phyloP scores from a whole-genome alignment of 805 yeast species.

The Trichomonascus vanleenenianus region DNA sequence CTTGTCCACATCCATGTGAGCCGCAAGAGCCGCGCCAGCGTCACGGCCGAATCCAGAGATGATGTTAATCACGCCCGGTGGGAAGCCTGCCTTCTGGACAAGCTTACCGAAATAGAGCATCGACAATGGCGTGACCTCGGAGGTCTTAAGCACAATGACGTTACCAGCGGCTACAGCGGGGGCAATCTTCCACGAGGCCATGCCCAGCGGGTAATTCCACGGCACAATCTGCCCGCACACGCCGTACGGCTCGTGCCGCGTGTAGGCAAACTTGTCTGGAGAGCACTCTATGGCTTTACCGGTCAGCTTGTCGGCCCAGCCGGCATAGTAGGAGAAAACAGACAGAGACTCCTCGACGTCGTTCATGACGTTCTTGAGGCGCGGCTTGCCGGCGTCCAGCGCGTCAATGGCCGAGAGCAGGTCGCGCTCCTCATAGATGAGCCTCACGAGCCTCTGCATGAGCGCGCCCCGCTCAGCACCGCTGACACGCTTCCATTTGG shows the following conservation, averaged over 20 bases:
- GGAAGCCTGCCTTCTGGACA: conserved; percentile 76
- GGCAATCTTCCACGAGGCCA: conserved; percentile 93
- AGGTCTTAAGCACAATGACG: conserved; percentile 79
- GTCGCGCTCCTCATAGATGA: conserved; percentile 65
- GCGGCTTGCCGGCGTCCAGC: conserved; percentile 82
- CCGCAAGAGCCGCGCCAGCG: conserved; percentile 73
- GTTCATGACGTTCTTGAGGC: conserved; percentile 49
- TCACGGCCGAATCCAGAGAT: conserved; percentile 80
- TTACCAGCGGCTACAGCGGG: conserved; percentile 91
- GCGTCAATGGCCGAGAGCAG: conserved; percentile 75
- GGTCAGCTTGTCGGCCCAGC: conserved; percentile 81
- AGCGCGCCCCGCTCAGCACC: conserved; percentile 61
- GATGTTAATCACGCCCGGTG: conserved; percentile 84
- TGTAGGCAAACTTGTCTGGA: conserved; percentile 61
- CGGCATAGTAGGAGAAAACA: conserved; percentile 78
- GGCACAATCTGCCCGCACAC: conserved; percentile 95
- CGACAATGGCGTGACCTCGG: conserved; percentile 87
- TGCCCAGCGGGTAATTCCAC: conserved; percentile 93
- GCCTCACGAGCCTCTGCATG: conserved; percentile 66
- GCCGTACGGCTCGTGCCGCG: conserved; percentile 85
- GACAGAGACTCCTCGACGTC: conserved; percentile 65
- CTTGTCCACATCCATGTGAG: conserved; percentile 77
- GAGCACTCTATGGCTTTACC: conserved; percentile 64
- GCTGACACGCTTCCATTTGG: conserved; percentile 61
- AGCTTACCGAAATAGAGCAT: conserved; percentile 68